These are phyloP conservation scores for Schizophyllum commune DNA, from an alignment of 1,284 basidiomycete genomes.

Conservation along the genomic window DNA sequence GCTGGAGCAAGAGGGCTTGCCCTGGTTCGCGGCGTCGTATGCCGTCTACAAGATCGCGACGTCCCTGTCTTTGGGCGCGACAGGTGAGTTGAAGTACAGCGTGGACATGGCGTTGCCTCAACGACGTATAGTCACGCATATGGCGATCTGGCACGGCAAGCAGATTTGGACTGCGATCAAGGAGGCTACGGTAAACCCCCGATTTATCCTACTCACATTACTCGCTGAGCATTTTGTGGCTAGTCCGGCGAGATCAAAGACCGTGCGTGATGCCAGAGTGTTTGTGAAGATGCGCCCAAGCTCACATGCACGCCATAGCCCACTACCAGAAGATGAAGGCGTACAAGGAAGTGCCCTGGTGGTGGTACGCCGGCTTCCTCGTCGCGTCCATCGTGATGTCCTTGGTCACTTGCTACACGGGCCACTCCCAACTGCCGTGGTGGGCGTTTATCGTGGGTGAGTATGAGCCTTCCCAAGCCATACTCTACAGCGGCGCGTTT, in stretches of 20 bases:
- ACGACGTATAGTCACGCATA: slow-evolving; percentile 28
- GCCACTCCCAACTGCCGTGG: slow-evolving; percentile 45
- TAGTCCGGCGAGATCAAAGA: background rate
- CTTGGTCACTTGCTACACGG: slow-evolving; percentile 44
- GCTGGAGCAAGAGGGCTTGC: slow-evolving; percentile 32
- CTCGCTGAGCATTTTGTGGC: background rate
- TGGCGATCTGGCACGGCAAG: slow-evolving; percentile 43
- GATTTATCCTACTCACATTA: too few relatives aligned
- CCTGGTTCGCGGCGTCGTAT: slow-evolving; percentile 35
- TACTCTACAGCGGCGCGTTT: too few relatives aligned
- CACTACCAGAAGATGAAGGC: slow-evolving; percentile 53
- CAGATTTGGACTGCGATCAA: slow-evolving; percentile 34
- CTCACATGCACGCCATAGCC: slow-evolving; percentile 32
- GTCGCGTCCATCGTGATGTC: slow-evolving; percentile 38
- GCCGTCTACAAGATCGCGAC: slow-evolving; percentile 31
- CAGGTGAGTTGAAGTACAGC: too few relatives aligned
- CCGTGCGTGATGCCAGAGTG: background rate
- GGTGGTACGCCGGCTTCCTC: slow-evolving; percentile 50
- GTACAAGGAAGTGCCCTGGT: slow-evolving; percentile 52
- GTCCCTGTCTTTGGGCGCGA: slow-evolving; percentile 34
- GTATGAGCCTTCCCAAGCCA: too few relatives aligned
- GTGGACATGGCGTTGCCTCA: too few relatives aligned
- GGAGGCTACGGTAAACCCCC: slow-evolving; percentile 25
- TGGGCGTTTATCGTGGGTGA: slow-evolving; percentile 14
- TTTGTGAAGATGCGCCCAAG: slow-evolving; percentile 4